phyloP scores from a whole-genome alignment of 352 stramenopile species.

The Globisporangium recalcitrans region DNA sequence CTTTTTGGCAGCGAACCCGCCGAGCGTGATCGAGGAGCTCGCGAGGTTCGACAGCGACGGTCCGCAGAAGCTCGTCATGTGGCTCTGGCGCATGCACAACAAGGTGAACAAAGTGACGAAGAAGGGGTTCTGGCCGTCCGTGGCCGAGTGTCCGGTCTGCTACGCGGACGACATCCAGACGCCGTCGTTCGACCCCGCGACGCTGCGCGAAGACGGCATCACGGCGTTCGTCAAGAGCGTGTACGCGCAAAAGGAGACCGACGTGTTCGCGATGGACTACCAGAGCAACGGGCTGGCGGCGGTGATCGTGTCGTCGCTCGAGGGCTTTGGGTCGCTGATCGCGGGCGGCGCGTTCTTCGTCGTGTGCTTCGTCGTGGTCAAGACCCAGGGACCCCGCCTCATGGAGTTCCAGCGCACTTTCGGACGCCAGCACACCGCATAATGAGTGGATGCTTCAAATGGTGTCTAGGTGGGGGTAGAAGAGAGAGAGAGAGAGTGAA shows the following conservation, averaged over 20 bases:
- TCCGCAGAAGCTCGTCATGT: conserved; percentile 43
- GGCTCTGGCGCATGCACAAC: conserved; percentile 85
- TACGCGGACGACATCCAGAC: conserved; percentile 47
- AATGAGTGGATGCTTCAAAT: background rate
- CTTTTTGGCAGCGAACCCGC: conserved; percentile 65
- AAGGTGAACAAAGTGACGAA: conserved; percentile 73
- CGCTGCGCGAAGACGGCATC: conserved; percentile 49
- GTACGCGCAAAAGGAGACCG: conserved; percentile 45
- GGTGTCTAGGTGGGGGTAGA: background rate
- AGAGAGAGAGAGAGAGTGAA: background rate
- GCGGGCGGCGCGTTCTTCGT: conserved; percentile 7
- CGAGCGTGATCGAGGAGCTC: conserved; percentile 41
- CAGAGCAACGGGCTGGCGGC: conserved; percentile 35
- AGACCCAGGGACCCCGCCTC: conserved; percentile 19
- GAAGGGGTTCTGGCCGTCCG: conserved; percentile 60
- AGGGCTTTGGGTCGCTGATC: conserved; percentile 29
- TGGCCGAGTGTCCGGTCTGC: conserved; percentile 46
- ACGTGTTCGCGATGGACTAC: conserved; percentile 44
- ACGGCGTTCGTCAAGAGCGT: conserved; percentile 45
- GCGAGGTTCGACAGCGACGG: conserved; percentile 32
- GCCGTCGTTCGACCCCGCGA: conserved; percentile 39
- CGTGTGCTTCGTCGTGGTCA: conserved; percentile 19
- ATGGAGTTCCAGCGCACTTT: conserved; percentile 20
- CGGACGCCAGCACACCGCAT: conserved; percentile 18
- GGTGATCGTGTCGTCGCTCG: conserved; percentile 32